These are phyloP conservation scores for Cenchrus fungigraminus DNA, from an alignment of 176 grass and related monocot genomes.

Conservation along the genomic window DNA sequence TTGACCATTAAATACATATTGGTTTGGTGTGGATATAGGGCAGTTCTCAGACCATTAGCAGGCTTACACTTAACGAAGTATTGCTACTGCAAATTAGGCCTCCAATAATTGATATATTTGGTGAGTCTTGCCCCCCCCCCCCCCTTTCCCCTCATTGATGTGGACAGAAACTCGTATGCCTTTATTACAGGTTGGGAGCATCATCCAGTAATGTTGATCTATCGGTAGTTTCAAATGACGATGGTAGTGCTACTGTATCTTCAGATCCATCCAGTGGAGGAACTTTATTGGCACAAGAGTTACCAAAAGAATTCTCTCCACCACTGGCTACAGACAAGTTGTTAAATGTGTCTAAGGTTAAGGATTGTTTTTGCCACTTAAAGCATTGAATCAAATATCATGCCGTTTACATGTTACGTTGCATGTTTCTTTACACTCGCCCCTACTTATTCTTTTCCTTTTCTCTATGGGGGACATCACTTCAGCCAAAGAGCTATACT, in stretches of 20 bases:
- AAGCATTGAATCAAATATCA: not conserved
- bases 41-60: no score
- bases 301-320: constrained; percentile 16
- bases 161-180: not conserved
- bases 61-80: not conserved
- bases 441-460: constrained; percentile 39
- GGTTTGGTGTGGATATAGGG: no score
- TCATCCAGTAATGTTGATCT: constrained; percentile 70
- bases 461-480: constrained; percentile 25
- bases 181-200: constrained; percentile 79
- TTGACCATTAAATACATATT: no score
- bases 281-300: constrained; percentile 39
- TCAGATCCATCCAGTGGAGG: constrained; percentile 43
- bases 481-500: constrained; percentile 52
- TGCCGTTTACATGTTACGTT: constrained; percentile 17
- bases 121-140: not conserved
- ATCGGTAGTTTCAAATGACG: constrained; percentile 46
- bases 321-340: constrained; percentile 17
- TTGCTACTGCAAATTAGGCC: not conserved
- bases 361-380: not conserved
- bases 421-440: constrained; percentile 9
- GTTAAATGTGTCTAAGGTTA: constrained; percentile 42
- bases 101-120: not conserved
- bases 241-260: constrained; percentile 37
- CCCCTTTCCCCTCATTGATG: not conserved